Evolutionary conservation across 148 eudicot genomes (phyloP).

Genomic region (Pharnaceum exiguum): DNA sequence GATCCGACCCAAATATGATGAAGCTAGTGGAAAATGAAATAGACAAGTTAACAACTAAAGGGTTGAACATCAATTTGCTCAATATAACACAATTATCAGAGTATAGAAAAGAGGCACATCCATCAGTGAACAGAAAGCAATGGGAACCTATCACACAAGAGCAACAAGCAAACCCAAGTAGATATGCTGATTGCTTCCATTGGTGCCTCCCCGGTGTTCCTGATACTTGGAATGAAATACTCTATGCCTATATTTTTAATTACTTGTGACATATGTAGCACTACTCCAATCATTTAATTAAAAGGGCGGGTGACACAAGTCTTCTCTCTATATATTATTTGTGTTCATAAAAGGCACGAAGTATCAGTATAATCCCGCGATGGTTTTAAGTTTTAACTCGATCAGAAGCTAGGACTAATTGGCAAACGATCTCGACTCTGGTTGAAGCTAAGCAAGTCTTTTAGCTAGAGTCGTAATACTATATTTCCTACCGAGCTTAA

Average conservation of each 20-base stretch:
- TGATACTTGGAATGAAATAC: conserved; percentile 67
- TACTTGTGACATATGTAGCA: conserved; percentile 14
- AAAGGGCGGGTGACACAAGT: neutral
- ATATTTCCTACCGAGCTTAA: no score
- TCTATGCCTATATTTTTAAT: conserved; percentile 35
- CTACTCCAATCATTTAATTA: no score
- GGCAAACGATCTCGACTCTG: no score
- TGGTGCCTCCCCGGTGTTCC: conserved; percentile 85
- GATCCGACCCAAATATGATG: conserved; percentile 64
- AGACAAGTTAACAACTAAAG: conserved; percentile 35
- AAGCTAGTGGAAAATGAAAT: conserved; percentile 35
- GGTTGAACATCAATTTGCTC: conserved; percentile 48
- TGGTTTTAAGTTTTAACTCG: no score
- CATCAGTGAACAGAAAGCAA: conserved; percentile 31
- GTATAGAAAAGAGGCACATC: conserved; percentile 66
- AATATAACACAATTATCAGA: conserved; percentile 86
- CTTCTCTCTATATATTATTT: no score
- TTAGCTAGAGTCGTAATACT: no score
- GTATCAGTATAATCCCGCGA: no score
- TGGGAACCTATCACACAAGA: conserved; percentile 24
- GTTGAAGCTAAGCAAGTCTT: no score
- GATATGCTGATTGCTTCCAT: conserved; percentile 49
- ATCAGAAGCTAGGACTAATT: no score
- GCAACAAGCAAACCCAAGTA: conserved; percentile 31
- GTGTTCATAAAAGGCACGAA: no score